These are phyloP conservation scores for Cladosporium sp. DNA, from an alignment of 2,329 filamentous ascomycete species.

Conservation along the genomic window DNA sequence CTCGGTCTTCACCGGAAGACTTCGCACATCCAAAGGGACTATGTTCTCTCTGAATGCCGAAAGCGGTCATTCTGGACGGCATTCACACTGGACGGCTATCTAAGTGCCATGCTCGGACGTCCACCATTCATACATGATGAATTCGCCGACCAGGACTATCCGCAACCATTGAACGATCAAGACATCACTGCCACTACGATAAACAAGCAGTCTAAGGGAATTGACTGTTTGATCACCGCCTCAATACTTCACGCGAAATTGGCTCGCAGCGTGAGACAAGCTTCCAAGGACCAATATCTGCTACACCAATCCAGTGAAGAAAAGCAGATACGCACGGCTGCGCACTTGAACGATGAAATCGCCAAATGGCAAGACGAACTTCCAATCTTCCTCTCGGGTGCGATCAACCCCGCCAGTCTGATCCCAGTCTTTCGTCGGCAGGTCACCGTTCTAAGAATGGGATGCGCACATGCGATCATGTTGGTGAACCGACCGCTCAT, in stretches of 20 bases:
- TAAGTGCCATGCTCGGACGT: constrained; percentile 41
- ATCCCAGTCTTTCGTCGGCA: constrained; percentile 56
- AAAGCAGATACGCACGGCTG: constrained; percentile 33
- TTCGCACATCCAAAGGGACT: constrained; percentile 27
- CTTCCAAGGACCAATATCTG: constrained; percentile 32
- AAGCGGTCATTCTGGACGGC: constrained; percentile 42
- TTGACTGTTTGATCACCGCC: constrained; percentile 36
- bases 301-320: constrained; percentile 23
- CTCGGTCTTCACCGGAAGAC: constrained; percentile 37
- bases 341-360: constrained; percentile 46
- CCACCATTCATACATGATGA: constrained; percentile 40
- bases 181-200: constrained; percentile 23
- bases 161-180: constrained; percentile 33
- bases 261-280: constrained; percentile 31
- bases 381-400: constrained; percentile 46
- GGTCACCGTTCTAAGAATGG: constrained; percentile 55
- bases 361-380: constrained; percentile 49
- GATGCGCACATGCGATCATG: constrained; percentile 58
- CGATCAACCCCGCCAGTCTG: constrained; percentile 45
- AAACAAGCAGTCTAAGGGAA: constrained; percentile 29
- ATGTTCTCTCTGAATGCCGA: constrained; percentile 34
- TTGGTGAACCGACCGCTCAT: constrained; percentile 58
- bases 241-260: constrained; percentile 35
- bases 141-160: constrained; percentile 34
- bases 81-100: constrained; percentile 43